These are phyloP conservation scores for Debaryomycetaceae sp. DNA, from an alignment of 1,139 yeast genomes.

Conservation along the genomic window DNA sequence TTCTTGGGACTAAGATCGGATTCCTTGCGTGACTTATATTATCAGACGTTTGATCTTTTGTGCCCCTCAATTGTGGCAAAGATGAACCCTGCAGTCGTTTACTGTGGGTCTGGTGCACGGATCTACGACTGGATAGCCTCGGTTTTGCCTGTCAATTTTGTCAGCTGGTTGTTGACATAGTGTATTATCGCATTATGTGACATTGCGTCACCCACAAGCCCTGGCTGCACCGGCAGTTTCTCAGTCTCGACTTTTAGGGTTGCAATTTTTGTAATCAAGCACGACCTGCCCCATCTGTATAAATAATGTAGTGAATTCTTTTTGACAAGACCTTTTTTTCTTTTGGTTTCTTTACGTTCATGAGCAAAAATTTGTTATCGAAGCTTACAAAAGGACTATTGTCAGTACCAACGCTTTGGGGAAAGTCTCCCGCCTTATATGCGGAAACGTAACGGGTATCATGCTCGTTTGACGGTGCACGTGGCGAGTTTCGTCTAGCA, in stretches of 20 bases:
- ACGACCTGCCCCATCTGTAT: constrained; percentile 5
- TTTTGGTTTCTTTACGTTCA: constrained; percentile 41
- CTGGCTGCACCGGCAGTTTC: background rate
- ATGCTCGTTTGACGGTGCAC: constrained; percentile 23
- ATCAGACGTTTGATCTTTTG: constrained; percentile 51
- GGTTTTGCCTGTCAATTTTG: constrained; percentile 29
- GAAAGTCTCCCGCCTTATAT: constrained; percentile 88
- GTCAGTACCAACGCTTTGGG: constrained; percentile 61
- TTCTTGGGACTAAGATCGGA: constrained; percentile 16
- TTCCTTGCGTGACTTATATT: constrained; percentile 45
- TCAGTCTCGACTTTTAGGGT: background rate
- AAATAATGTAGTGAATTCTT: constrained; percentile 5
- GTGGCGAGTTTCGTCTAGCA: background rate
- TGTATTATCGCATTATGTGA: background rate
- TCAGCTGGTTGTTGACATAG: constrained; percentile 21
- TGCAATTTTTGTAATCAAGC: constrained; percentile 8
- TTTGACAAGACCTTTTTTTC: constrained; percentile 2
- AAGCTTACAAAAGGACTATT: constrained; percentile 60
- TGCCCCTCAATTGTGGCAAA: constrained; percentile 20
- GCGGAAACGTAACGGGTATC: constrained; percentile 58
- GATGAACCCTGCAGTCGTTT: constrained; percentile 30
- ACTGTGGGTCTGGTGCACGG: constrained; percentile 51
- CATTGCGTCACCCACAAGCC: background rate
- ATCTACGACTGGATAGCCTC: constrained; percentile 33
- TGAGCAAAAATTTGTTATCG: constrained; percentile 81